Evolutionary conservation across 2,329 filamentous ascomycete species (phyloP).

Genomic region (Aureobasidium sp.): DNA sequence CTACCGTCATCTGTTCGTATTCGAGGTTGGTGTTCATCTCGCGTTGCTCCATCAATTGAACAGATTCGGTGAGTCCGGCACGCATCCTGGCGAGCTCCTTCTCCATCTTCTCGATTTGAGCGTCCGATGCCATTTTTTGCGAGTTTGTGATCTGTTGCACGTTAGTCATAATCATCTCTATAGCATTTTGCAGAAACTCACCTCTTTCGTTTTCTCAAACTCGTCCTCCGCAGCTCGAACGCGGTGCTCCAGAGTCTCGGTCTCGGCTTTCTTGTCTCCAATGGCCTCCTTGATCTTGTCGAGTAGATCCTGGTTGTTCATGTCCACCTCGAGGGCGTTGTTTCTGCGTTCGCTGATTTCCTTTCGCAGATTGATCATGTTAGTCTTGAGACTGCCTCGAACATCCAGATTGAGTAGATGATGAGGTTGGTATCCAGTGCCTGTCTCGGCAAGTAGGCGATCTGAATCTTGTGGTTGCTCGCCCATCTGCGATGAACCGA

Average conservation of each 20-base stretch:
- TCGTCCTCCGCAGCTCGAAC: conserved; percentile 88
- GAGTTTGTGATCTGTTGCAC: conserved; percentile 57
- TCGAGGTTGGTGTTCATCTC: conserved; percentile 97
- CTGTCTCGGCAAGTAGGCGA: conserved; percentile 70
- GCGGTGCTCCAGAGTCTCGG: conserved; percentile 82
- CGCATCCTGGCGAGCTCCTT: conserved; percentile 95
- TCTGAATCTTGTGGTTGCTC: conserved; percentile 47
- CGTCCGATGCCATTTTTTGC: conserved; percentile 82
- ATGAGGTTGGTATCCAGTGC: conserved; percentile 80
- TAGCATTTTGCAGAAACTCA: no score
- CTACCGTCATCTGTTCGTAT: conserved; percentile 88
- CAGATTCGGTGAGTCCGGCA: conserved; percentile 69
- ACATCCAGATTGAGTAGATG: conserved; percentile 87
- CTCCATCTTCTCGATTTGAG: conserved; percentile 98
- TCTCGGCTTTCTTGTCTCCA: conserved; percentile 87
- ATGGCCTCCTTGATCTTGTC: conserved; percentile 95
- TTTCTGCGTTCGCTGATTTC: conserved; percentile 87
- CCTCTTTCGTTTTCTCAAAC: conserved; percentile 87
- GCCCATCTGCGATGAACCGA: conserved; percentile 47
- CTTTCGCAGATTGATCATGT: conserved; percentile 70
- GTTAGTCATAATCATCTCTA: no score
- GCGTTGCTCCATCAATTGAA: conserved; percentile 85
- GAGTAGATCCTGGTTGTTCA: conserved; percentile 88
- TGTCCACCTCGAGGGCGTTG: conserved; percentile 75
- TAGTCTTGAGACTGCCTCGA: conserved; percentile 70